Conservation (phyloP, 1,139 yeast genomes). For the Debaryomyces fabryi region DNA sequence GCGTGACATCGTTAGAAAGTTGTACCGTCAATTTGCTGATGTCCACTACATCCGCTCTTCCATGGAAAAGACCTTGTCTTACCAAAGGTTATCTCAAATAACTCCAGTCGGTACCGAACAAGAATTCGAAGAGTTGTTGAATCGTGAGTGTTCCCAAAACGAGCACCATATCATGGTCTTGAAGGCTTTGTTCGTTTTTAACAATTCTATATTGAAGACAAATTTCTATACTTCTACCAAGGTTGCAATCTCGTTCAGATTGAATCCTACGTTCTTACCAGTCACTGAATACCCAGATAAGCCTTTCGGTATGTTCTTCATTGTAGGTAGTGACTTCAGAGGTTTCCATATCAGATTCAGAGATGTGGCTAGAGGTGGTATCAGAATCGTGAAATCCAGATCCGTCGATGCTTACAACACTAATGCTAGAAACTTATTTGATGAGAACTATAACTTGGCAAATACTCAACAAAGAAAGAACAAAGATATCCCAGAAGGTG, state of each 20-base stretch:
- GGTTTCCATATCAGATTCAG: slow-evolving; percentile 98
- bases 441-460: slow-evolving; percentile 95
- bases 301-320: slow-evolving; percentile 92
- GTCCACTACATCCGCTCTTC: slow-evolving; percentile 78
- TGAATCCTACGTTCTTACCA: slow-evolving; percentile 86
- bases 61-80: slow-evolving; percentile 81
- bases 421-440: slow-evolving; percentile 87
- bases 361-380: slow-evolving; percentile 98
- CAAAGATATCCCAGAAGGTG: slow-evolving; percentile 99
- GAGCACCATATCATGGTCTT: slow-evolving; percentile 79
- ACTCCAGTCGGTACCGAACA: slow-evolving; percentile 74
- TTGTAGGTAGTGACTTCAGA: slow-evolving; percentile 94
- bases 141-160: slow-evolving; percentile 76
- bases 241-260: slow-evolving; percentile 91
- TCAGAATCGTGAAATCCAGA: slow-evolving; percentile 89
- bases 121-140: slow-evolving; percentile 71
- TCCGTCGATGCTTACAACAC: slow-evolving; percentile 82
- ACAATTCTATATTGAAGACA: slow-evolving; percentile 86
- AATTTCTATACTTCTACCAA: slow-evolving; percentile 93
- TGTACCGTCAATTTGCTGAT: slow-evolving; percentile 92
- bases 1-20: slow-evolving; percentile 73
- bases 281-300: slow-evolving; percentile 84
- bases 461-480: slow-evolving; percentile 95
- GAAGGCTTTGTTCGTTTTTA: slow-evolving; percentile 80
- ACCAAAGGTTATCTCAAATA: slow-evolving; percentile 80